A percentile compares a stretch with the other conserved stretches of the same genome.
phyloP scores from a whole-genome alignment of 257 asterid genomes.

The Nyctanthes arbortristis region DNA sequence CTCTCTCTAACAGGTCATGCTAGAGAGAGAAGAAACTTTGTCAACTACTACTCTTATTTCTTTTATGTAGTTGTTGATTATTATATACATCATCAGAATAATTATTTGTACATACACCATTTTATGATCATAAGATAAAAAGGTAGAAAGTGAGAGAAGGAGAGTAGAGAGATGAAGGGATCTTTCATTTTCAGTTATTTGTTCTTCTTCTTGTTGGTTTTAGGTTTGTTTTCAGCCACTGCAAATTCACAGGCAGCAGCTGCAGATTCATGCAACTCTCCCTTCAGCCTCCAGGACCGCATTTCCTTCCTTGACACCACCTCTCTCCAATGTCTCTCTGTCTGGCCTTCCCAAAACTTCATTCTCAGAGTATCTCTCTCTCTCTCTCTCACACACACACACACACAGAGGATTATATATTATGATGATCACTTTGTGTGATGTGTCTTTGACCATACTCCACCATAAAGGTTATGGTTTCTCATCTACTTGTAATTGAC shows the following conservation, averaged over 20 bases:
- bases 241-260: constrained; percentile 52
- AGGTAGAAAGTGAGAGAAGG: constrained; percentile 8
- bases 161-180: constrained; percentile 32
- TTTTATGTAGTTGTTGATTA: constrained; percentile 20
- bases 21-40: constrained; percentile 15
- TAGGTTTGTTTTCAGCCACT: constrained; percentile 2
- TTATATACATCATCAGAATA: no score
- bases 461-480: no score
- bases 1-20: constrained; percentile 20
- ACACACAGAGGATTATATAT: no score
- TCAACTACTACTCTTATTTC: constrained; percentile 42
- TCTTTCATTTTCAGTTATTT: constrained; percentile 17
- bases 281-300: constrained; percentile 30
- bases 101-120: not conserved
- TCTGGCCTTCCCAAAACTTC: constrained; percentile 62
- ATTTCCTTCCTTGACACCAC: constrained; percentile 59
- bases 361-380: constrained; percentile 68
- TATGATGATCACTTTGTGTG: no score
- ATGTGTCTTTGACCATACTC: no score
- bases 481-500: not conserved
- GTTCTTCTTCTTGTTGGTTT: constrained; percentile 9
- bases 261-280: constrained; percentile 62
- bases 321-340: constrained; percentile 58
- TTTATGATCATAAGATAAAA: not conserved
- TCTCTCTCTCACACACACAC: no score